Base-by-base conservation (phyloP, 352 stramenopile genomes). In the Globisporangium paroecandrum region DNA sequence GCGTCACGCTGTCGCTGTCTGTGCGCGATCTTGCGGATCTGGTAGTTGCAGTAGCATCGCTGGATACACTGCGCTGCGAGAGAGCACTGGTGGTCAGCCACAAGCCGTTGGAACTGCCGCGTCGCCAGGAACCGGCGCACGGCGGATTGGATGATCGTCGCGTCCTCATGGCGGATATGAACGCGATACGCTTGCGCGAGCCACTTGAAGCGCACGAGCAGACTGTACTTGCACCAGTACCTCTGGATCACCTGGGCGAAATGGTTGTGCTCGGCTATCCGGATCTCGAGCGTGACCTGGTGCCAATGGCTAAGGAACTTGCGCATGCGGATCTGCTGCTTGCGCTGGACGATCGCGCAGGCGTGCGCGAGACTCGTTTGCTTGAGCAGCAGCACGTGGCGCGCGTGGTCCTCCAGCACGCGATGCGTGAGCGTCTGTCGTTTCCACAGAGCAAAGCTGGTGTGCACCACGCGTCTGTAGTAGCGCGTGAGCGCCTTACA, bases 271-370 rank as follows among this genome's bases (percentile, higher is more conserved):
- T 83, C 65, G 18, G 62, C 27, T 1, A 38, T 32, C 13, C 74
- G 65, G 6, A 83, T 36, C 4, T 15, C 32, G 2, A 66, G 32
- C 36, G 60, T 73, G 1, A 38, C 7, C 4, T 59, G 29, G 8
- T 46, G 57, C 77, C 77, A 83, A 1, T 58, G 32, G 3, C 18
- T 12, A 1, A 74, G 34, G 3, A 66, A 43, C 1, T 4, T 2
- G 3, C 66, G 65, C 41, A 71, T 55, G 4, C 70, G 53, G 1
- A 64, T 5, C 7, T 69, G n/a, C 27, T 79, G 47, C 18, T 77
- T 76, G 5, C 67, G 61, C 67, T 82, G 75, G 6, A 84, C 49
- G 65, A 84, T 74, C 34, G 70, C 75, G 27, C 66, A 81, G 29
- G 77, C 77, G 51, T 81, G 75, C 1, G 75, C 70, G 38, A 84